Evolutionary conservation across 106 monocot genomes (phyloP), one percentile per base, ranked within the genome.

Genomic region (Phalaenopsis equestris): DNA sequence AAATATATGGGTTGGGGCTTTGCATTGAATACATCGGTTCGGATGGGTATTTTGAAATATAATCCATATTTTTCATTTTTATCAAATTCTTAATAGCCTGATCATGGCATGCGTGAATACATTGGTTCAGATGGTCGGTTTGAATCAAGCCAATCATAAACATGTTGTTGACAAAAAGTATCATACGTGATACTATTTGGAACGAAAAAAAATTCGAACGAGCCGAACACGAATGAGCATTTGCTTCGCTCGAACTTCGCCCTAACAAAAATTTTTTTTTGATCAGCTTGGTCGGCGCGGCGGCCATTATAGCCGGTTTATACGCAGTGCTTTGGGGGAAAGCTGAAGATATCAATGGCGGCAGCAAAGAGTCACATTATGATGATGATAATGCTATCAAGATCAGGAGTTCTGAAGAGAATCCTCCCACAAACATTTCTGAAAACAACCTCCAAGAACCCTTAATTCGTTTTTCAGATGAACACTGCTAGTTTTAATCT

Each of bases 311-410:
- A 19, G 77, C 6, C 2, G 84, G 84, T 4, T 75, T 84, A 30
- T 84, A 84, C 42, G 24, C 65, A 65, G 84, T 84, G 76, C 76
- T 84, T 11, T 84, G 84, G 84, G 84, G 84, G 8, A 84, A 84
- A 84, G 80, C 84, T 21, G 39, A 41, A 19, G 84, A 84, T 18
- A 1, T 58, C 8, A 55, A 21, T 12, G 55, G 5, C 6, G 56
- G 45, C 23, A 68, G 15, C 15, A 18, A 76, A 12, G 38, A 47
- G 16, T 61, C 39, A 30, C 36, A 0, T 21, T 7, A 18, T 76
- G 68, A 80, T 2, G 52, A 52, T 52, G 15, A 70, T 70, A 1
- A 36, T 30, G 30, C 30, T 6, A 23, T 15, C 58, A 74, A 19
- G 45, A 75, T 42, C 18, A 67, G 30, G 45, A 17, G 42, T 14